phyloP scores from a whole-genome alignment of 495 filamentous ascomycete species.

The Bryoglossum gracile region DNA sequence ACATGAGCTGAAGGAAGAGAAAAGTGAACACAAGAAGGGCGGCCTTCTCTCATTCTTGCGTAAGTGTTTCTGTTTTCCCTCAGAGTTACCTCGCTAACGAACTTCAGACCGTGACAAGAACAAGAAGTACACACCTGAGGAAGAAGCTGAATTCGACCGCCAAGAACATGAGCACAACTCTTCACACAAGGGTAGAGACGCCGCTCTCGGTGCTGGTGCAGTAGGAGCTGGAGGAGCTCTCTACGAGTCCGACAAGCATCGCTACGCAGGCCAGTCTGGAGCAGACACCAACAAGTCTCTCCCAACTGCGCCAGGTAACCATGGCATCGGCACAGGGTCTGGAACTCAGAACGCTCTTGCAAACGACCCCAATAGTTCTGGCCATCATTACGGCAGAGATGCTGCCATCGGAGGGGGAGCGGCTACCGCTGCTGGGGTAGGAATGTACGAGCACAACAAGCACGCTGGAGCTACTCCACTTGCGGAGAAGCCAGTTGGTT shows the following conservation, averaged over 20 bases:
- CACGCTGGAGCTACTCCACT: constrained; percentile 3
- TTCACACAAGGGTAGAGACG: constrained; percentile 1
- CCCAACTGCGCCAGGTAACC: neutral
- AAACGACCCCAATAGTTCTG: neutral
- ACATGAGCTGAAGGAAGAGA: constrained; percentile 9
- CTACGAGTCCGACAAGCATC: constrained; percentile 1
- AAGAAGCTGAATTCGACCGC: constrained; percentile 20
- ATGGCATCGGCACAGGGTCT: neutral
- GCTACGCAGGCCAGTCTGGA: neutral
- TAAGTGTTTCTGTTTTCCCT: neutral
- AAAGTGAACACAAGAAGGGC: constrained; percentile 1
- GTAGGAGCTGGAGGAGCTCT: neutral
- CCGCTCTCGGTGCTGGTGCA: constrained; percentile 2
- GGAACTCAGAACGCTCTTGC: constrained; percentile 1
- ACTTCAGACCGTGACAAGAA: constrained; percentile 16
- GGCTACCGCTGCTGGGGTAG: neutral
- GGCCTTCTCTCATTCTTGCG: constrained; percentile 16
- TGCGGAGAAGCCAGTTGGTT: constrained; percentile 1
- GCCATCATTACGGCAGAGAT: constrained; percentile 1
- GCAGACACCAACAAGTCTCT: neutral
- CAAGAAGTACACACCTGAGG: constrained; percentile 18
- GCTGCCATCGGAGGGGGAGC: neutral
- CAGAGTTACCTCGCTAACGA: neutral
- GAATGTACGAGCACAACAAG: constrained; percentile 2
- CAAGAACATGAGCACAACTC: constrained; percentile 16